Evolutionary conservation across 495 filamentous ascomycete species (phyloP), one percentile per base, ranked within the genome.

Genomic region (Tuber magnatum): DNA sequence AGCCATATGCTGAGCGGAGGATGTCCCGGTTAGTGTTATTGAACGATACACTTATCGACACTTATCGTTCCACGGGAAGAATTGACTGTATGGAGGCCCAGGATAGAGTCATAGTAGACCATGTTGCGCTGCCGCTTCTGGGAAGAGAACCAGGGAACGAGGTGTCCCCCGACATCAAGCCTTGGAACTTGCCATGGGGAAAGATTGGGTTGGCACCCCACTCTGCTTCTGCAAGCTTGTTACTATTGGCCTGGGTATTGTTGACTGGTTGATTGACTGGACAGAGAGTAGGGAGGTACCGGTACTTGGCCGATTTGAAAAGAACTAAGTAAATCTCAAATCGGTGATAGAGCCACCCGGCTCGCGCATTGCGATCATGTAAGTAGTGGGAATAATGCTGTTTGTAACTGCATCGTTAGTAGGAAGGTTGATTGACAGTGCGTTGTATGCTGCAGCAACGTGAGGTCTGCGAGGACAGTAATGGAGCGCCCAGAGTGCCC

Each of bases 131-230:
- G 39, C 86, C 88, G 81, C 87, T 87, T 41, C 77, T 70, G 8
- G 84, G 83, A 43, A 90, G 83, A 8, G 88, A 86, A 78, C 87
- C 88, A 71, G 77, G 82, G 72, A 86, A 89, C 39, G 83, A 82
- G 20, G 84, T 76, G 2, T 77, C 51, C 75, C 86, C 80, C 76
- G 83, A 86, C 20, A 80, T 74, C 48, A 89, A 78, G 48, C 79
- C 77, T 68, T 81, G 83, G 78, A 90, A 90, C 42, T 88, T 88
- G 40, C 89, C 87, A 40, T 85, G 51, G 73, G 77, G 80, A 72
- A 88, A 87, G 39, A 90, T 82, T 48, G 89, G 88, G 80, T 90
- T 88, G 43, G 89, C 87, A 51, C 88, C 88, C 88, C 88, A 90
- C 69, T 86, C 80, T 12, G 87, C 88, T 81, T 90, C 88, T 89